A percentile compares a stretch with the other conserved stretches of the same genome.
phyloP scores from a whole-genome alignment of 2,329 filamentous ascomycete species.

The Lizonia empirigonia region DNA sequence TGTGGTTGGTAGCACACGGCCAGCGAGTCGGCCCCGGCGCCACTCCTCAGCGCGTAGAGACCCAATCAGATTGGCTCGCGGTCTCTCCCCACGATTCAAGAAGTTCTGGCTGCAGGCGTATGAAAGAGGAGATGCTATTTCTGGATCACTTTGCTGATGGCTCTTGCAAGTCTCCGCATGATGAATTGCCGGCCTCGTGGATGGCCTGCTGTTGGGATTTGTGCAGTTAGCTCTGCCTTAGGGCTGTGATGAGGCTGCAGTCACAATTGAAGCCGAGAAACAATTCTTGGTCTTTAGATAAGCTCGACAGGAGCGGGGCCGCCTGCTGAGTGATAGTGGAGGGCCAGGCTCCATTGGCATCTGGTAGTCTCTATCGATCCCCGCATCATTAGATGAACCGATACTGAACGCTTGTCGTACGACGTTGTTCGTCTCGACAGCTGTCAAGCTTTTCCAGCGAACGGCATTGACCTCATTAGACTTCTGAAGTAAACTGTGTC shows the following conservation, averaged over 20 bases:
- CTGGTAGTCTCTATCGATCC: too few relatives aligned
- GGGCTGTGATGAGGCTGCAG: constrained; percentile 39
- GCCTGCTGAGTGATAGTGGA: constrained; percentile 23
- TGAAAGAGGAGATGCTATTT: constrained; percentile 35
- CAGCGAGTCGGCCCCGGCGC: constrained; percentile 26
- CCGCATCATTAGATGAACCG: constrained; percentile 21
- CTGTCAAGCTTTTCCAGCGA: constrained; percentile 21
- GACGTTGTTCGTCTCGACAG: constrained; percentile 40
- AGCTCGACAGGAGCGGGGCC: constrained; percentile 11
- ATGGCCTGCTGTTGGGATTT: constrained; percentile 10
- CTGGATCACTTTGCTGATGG: constrained; percentile 20
- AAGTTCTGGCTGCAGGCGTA: constrained; percentile 29
- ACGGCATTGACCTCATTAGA: constrained; percentile 24
- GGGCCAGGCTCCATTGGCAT: constrained; percentile 14
- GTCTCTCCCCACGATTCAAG: constrained; percentile 13
- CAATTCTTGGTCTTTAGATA: constrained; percentile 9
- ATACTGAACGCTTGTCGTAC: constrained; percentile 40
- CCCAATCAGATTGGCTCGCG: constrained; percentile 14
- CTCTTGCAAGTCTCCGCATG: constrained; percentile 3
- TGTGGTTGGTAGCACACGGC: constrained; percentile 44
- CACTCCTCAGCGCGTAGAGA: constrained; percentile 13
- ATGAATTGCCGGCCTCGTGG: constrained; percentile 20
- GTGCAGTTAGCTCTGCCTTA: constrained; percentile 30
- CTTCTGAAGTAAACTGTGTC: constrained; percentile 44
- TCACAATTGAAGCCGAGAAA: constrained; percentile 18